These are phyloP conservation scores for Boletus sp. DNA, from an alignment of 1,284 basidiomycete species.

Conservation along the genomic window DNA sequence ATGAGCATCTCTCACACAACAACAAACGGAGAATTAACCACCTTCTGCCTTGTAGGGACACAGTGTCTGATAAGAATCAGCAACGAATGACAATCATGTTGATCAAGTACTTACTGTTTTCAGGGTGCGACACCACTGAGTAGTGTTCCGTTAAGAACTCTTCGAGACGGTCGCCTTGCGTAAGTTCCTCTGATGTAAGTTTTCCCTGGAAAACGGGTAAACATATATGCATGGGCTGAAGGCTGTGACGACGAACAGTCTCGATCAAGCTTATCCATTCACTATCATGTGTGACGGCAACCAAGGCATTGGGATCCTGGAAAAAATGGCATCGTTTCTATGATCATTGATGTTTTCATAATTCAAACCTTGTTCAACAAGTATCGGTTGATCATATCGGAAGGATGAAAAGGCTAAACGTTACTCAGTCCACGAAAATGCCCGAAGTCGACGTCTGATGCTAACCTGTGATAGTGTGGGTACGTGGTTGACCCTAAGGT, in stretches of 20 bases:
- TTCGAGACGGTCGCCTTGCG: neutral
- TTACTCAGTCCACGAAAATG: neutral
- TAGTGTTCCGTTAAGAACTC: neutral
- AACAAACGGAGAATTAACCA: too few species aligned
- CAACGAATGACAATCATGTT: too few species aligned
- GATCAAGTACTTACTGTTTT: neutral
- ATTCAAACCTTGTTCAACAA: conserved; percentile 8
- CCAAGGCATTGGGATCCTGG: neutral
- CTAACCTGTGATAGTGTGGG: neutral
- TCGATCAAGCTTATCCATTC: conserved; percentile 6
- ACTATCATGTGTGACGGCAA: conserved; percentile 8
- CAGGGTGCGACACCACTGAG: neutral
- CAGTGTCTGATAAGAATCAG: neutral
- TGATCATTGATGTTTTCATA: neutral
- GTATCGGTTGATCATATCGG: conserved; percentile 7
- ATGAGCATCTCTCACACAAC: too few species aligned
- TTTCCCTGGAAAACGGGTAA: neutral
- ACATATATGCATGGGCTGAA: neutral
- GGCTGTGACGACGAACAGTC: neutral
- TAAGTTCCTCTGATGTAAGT: neutral
- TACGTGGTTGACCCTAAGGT: neutral
- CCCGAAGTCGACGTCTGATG: neutral
- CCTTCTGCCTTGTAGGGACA: neutral
- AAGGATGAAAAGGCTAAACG: conserved; percentile 11
- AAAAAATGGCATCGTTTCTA: neutral